Base-by-base conservation (phyloP, 768 basidiomycete species). In the Boletus bicolor region DNA sequence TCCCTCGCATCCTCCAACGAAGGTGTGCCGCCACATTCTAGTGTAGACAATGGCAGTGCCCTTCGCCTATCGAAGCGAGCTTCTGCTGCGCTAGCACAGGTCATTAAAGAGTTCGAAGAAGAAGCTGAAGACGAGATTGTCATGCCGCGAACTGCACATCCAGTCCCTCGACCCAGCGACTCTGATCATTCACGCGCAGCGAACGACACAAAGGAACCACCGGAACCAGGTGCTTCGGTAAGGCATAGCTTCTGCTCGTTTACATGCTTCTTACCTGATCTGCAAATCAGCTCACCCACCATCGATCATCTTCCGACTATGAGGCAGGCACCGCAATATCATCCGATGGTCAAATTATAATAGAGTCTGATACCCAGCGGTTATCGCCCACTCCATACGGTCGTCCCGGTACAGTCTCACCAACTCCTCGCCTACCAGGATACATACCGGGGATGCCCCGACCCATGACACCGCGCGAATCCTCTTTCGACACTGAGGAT, bases 401-500 rank as follows among this genome's bases (percentile, higher is more conserved):
- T 56, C 73, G 82, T 44, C 81, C 82, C 43, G 82, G 76, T 4
- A 73, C 75, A 14, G 69, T 71, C n/a, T 81, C 80, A 32, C 80
- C 80, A 34, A 72, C 73, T 0, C 78, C 80, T 42, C 77, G 82
- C 39, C 66, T 90, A 21, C 91, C 91, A 52, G 91, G 91, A 14
- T 93, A 93, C 71, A 84, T 91, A 54, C 91, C 91, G 24, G 91
- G 91, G 11, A 93, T 93, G 91, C 88, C 89, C 21, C 77, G 91
- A 41, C 91, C 91, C 17, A 91, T 93, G 87, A 93, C 91, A 7
- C 91, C 91, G n/a, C 85, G 84, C 53, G 87, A 90, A 59, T 63
- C 74, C 7, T 74, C 80, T 34, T 75, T 77, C 53, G 91, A 91
- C 46, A 67, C 78, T 30, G 90, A 92, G 52, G 88, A 91, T 56